Percentiles rank a stretch among this genome's conserved stretches.
These are phyloP conservation scores for Jacaranda mimosifolia DNA, from an alignment of 257 asterid genomes.

Conservation along the genomic window DNA sequence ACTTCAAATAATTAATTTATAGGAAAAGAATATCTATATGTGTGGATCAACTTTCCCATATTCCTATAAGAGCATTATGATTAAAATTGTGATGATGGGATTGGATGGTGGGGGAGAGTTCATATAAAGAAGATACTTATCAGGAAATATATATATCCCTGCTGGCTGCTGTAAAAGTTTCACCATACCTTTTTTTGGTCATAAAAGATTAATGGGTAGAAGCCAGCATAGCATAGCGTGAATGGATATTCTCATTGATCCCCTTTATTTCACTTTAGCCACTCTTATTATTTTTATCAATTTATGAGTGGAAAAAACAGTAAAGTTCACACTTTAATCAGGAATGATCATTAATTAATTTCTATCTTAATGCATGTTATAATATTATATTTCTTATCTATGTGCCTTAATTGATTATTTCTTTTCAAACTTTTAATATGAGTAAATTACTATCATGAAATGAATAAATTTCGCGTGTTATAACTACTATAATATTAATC, in stretches of 20 bases:
- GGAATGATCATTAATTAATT: too few species aligned
- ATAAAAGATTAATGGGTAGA: not conserved
- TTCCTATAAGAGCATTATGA: constrained; percentile 42
- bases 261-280: not conserved
- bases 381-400: too few species aligned
- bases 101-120: not conserved
- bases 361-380: too few species aligned
- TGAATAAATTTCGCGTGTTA: not conserved
- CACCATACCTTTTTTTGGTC: constrained; percentile 1
- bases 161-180: constrained; percentile 12
- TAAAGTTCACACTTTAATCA: too few species aligned
- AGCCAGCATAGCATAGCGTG: not conserved
- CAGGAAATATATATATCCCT: constrained; percentile 9
- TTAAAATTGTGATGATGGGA: constrained; percentile 12
- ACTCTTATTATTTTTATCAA: not conserved
- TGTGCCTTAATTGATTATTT: not conserved
- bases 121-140: not conserved
- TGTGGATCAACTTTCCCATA: constrained; percentile 45
- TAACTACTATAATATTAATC: too few species aligned
- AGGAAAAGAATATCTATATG: too few species aligned
- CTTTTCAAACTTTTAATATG: not conserved
- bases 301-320: too few species aligned
- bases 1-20: too few species aligned
- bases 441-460: not conserved
- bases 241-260: constrained; percentile 26